Evolutionary conservation across 768 basidiomycete genomes (phyloP), one percentile per base, ranked within the genome.

Genomic region (Pholiota molesta): DNA sequence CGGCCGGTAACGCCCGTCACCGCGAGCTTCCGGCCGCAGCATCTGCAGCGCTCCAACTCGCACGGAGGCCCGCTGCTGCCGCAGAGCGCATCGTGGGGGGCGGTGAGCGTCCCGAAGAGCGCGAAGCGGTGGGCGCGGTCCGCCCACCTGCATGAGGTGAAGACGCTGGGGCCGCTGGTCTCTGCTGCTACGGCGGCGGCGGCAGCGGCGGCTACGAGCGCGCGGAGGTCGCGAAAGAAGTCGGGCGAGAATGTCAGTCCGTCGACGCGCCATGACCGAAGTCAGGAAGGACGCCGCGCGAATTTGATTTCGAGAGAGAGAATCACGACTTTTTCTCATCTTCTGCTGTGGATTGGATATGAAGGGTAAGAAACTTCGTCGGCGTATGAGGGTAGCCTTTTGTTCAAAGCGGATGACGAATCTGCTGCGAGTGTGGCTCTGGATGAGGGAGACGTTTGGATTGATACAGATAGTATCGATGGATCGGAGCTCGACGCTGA

Each of bases 91-190:
- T 72, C 68, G 53, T 75, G 60, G 69, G 72, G 61, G 39, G 71
- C 66, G 16, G 75, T 74, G 16, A 71, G 72, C 44, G 75, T 74
- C 5, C 80, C 80, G 7, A 77, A 74, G 55, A 81, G 82, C 57
- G 81, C 83, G 17, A 83, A 81, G 63, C 80, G 79, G 39, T 87
- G 86, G 82, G 89, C 88, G 21, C 77, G 86, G 39, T 87, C 78
- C 0, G 86, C 90, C 3, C 90, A 91, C 76, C 65, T 91, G 51
- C 90, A 91, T 64, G 86, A 89, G 68, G 83, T 90, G 60, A 81
- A 69, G 49, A 65, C 39, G 8, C 31, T 39, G 11, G 60, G 58
- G 45, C 47, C 35, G 33, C 2, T 33, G 58, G 37, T 39, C 17
- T 39, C 57, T 21, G 21, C 23, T 13, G 35, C 35, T 11, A 9